Evolutionary conservation across 768 basidiomycete species (phyloP).

Genomic region (Harrya chromipes): DNA sequence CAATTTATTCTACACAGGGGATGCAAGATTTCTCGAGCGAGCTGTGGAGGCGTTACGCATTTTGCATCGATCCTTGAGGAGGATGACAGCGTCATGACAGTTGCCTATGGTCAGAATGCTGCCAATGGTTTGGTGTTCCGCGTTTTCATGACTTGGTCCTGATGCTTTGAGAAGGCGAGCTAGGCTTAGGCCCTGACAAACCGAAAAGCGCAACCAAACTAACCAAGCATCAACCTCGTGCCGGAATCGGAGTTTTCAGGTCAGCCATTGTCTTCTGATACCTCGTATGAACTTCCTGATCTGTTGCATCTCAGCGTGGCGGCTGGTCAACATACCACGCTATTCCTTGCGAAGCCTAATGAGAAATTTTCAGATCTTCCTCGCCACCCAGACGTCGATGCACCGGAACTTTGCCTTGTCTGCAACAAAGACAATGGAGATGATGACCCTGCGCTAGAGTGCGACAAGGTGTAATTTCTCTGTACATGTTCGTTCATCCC

Average conservation of each 20-base stretch:
- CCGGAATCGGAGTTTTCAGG: constrained; percentile 71
- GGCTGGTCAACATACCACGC: constrained; percentile 82
- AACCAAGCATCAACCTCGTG: constrained; percentile 62
- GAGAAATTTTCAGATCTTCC: constrained; percentile 75
- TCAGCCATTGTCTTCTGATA: constrained; percentile 44
- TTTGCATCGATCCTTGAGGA: constrained; percentile 78
- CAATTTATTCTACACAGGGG: constrained; percentile 44
- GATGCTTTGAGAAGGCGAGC: constrained; percentile 51
- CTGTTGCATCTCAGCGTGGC: constrained; percentile 53
- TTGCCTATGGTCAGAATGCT: constrained; percentile 85
- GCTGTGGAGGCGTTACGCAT: constrained; percentile 87
- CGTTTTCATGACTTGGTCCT: neutral
- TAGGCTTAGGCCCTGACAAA: constrained; percentile 76
- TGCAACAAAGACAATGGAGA: constrained; percentile 72
- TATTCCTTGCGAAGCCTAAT: constrained; percentile 76
- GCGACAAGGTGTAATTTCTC: constrained; percentile 69
- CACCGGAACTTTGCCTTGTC: constrained; percentile 65
- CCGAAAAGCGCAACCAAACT: constrained; percentile 89
- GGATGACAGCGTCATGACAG: constrained; percentile 71
- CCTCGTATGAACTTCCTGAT: neutral
- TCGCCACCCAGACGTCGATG: constrained; percentile 75
- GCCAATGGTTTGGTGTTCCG: constrained; percentile 54
- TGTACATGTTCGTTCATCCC: neutral
- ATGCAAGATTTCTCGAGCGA: constrained; percentile 68
- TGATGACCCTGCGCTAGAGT: constrained; percentile 75